Percentiles rank a stretch among this genome's conserved stretches.
These are phyloP conservation scores for Mucor mucedo DNA, from an alignment of 371 early-diverging fungal genomes.

Conservation along the genomic window DNA sequence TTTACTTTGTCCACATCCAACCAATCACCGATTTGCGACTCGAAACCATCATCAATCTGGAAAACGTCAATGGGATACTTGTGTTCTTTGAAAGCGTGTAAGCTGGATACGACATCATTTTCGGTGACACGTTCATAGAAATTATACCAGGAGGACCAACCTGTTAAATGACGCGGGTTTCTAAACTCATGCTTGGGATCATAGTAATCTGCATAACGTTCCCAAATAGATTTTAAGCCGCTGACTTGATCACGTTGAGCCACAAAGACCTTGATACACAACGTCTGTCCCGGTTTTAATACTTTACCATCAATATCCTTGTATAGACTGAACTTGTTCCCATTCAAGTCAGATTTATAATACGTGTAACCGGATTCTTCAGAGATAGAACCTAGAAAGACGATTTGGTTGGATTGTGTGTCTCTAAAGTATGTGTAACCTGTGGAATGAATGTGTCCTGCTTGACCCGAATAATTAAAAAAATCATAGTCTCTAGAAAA, in stretches of 20 bases:
- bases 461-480: slow-evolving; percentile 52
- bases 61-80: slow-evolving; percentile 61
- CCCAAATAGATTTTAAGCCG: slow-evolving; percentile 49
- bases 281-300: slow-evolving; percentile 23
- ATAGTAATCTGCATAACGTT: slow-evolving; percentile 46
- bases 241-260: slow-evolving; percentile 26
- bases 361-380: slow-evolving; percentile 62
- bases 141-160: slow-evolving; percentile 69
- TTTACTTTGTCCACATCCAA: slow-evolving; percentile 46
- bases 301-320: slow-evolving; percentile 55
- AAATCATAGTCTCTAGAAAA: slow-evolving; percentile 55
- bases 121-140: slow-evolving; percentile 63
- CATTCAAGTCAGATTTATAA: slow-evolving; percentile 48
- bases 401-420: slow-evolving; percentile 30
- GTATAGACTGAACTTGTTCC: slow-evolving; percentile 41
- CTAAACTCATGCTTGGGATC: slow-evolving; percentile 35
- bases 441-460: slow-evolving; percentile 59
- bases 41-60: slow-evolving; percentile 67
- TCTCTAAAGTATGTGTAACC: slow-evolving; percentile 60
- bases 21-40: slow-evolving; percentile 65
- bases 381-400: slow-evolving; percentile 57
- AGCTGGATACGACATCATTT: slow-evolving; percentile 47
- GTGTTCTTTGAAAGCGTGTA: slow-evolving; percentile 41
- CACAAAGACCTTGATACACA: slow-evolving; percentile 20
- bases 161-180: slow-evolving; percentile 45